Evolutionary conservation across 805 yeast genomes (phyloP).

Genomic region (Metschnikowia cubensis): DNA sequence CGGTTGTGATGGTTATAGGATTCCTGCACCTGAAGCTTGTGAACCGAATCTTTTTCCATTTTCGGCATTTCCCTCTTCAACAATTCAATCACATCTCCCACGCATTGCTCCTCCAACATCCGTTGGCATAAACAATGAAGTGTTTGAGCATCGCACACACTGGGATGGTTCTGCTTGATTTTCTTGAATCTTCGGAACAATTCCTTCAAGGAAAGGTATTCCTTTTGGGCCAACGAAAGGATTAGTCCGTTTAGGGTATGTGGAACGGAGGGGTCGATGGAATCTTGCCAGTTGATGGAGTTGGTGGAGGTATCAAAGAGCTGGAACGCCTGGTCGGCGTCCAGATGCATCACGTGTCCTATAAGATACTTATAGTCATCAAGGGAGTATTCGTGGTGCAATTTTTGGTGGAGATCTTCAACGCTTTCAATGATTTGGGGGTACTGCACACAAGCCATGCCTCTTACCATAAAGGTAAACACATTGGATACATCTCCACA

Average conservation of each 20-base stretch:
- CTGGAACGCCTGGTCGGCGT: slow-evolving; percentile 23
- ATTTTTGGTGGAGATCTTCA: background rate
- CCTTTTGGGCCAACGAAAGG: slow-evolving; percentile 30
- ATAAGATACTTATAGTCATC: slow-evolving; percentile 22
- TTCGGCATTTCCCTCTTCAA: slow-evolving; percentile 38
- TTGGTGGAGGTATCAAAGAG: slow-evolving; percentile 30
- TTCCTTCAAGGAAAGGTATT: slow-evolving; percentile 15
- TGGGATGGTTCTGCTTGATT: slow-evolving; percentile 35
- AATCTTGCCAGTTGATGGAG: slow-evolving; percentile 12
- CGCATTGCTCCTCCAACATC: slow-evolving; percentile 33
- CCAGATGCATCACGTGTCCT: slow-evolving; percentile 23
- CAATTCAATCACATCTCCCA: slow-evolving; percentile 41
- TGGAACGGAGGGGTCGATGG: slow-evolving; percentile 11
- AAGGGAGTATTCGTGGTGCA: background rate
- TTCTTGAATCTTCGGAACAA: slow-evolving; percentile 32
- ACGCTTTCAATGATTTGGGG: background rate
- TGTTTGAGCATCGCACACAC: slow-evolving; percentile 26
- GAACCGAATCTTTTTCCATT: slow-evolving; percentile 26
- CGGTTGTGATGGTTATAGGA: slow-evolving; percentile 25
- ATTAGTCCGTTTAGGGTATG: slow-evolving; percentile 43
- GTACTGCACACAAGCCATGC: background rate
- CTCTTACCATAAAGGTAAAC: background rate
- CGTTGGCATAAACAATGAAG: slow-evolving; percentile 24
- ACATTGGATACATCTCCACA: background rate
- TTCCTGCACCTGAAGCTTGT: slow-evolving; percentile 25